phyloP scores from a whole-genome alignment of 139 green algal genomes.

The Picochlorum sp. region DNA sequence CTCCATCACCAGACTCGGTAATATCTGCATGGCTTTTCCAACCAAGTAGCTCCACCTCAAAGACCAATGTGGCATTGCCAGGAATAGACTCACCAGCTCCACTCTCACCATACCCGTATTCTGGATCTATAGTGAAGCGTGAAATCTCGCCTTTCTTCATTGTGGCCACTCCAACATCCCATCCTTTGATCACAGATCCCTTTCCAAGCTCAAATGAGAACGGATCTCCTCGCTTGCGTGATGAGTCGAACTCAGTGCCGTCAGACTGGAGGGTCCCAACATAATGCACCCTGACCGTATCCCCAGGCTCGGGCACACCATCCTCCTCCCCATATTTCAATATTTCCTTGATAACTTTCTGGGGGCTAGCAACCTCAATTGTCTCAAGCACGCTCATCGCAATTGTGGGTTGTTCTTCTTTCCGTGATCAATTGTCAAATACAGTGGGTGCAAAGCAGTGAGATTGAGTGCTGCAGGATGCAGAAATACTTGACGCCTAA shows the following conservation, averaged over 20 bases:
- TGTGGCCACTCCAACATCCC: constrained; percentile 83
- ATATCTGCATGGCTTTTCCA: constrained; percentile 87
- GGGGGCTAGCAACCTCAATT: no score
- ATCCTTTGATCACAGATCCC: constrained; percentile 91
- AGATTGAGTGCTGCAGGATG: no score
- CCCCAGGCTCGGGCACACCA: constrained; percentile 63
- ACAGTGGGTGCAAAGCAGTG: no score
- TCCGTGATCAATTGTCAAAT: no score
- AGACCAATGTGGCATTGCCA: constrained; percentile 78
- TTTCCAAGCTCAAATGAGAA: constrained; percentile 81
- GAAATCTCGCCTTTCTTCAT: constrained; percentile 89
- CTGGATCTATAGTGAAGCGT: constrained; percentile 27
- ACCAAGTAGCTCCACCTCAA: constrained; percentile 82
- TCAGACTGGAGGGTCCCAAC: constrained; percentile 81
- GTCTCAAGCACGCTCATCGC: no score
- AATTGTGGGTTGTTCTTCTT: no score
- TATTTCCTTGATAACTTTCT: constrained; percentile 70
- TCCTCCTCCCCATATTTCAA: constrained; percentile 61
- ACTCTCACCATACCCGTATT: constrained; percentile 87
- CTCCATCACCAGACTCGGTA: constrained; percentile 44
- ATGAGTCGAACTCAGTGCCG: constrained; percentile 90
- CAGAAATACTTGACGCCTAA: no score
- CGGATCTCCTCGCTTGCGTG: constrained; percentile 65
- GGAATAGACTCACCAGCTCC: constrained; percentile 87
- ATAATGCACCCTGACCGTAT: constrained; percentile 92